Evolutionary conservation across 495 filamentous ascomycete genomes (phyloP).

Genomic region (Penicillium verhagenii): DNA sequence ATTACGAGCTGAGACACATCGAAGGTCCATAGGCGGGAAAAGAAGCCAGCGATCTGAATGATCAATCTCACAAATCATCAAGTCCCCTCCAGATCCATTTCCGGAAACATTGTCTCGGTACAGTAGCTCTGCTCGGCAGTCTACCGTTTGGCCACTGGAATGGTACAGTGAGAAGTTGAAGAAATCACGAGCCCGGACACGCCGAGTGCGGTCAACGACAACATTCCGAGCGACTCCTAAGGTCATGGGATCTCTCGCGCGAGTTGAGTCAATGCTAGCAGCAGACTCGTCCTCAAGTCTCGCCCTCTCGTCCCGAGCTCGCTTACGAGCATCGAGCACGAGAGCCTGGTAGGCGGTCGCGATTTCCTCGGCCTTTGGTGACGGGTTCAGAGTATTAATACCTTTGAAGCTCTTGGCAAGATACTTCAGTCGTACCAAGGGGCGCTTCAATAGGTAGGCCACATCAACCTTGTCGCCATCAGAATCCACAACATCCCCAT

Average conservation of each 20-base stretch:
- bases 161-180: slow-evolving; percentile 85
- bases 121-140: slow-evolving; percentile 85
- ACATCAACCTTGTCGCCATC: slow-evolving; percentile 93
- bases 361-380: slow-evolving; percentile 56
- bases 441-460: slow-evolving; percentile 86
- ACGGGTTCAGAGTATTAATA: slow-evolving; percentile 55
- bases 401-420: slow-evolving; percentile 80
- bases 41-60: slow-evolving; percentile 77
- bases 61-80: slow-evolving; percentile 88
- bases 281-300: slow-evolving; percentile 90
- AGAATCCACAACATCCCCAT: slow-evolving; percentile 73
- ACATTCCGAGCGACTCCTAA: slow-evolving; percentile 67
- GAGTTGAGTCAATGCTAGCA: slow-evolving; percentile 73
- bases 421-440: slow-evolving; percentile 84
- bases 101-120: slow-evolving; percentile 72
- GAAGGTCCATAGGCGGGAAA: slow-evolving; percentile 74
- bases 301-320: slow-evolving; percentile 80
- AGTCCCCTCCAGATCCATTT: slow-evolving; percentile 62
- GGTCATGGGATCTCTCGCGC: slow-evolving; percentile 74
- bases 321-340: slow-evolving; percentile 70
- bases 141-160: slow-evolving; percentile 83
- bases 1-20: slow-evolving; percentile 72
- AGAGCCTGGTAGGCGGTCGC: slow-evolving; percentile 63
- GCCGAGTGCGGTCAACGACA: slow-evolving; percentile 66
- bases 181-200: slow-evolving; percentile 82